phyloP scores from a whole-genome alignment of 208 protist genomes.

The Trypanosoma scelopori region DNA sequence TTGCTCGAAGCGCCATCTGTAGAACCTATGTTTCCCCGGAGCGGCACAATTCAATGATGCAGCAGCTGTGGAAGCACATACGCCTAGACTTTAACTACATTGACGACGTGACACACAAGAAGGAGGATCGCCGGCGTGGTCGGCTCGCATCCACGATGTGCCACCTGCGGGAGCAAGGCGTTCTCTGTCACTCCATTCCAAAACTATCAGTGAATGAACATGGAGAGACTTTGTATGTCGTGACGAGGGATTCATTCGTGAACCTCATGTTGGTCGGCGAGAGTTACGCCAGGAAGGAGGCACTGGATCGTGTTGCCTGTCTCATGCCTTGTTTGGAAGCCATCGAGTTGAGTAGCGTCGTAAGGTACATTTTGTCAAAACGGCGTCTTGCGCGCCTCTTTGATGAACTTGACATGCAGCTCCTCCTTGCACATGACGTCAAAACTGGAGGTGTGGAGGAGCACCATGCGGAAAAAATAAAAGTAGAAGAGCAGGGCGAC shows the following conservation, averaged over 20 bases:
- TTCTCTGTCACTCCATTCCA: constrained; percentile 49
- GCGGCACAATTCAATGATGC: constrained; percentile 49
- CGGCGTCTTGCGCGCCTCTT: constrained; percentile 54
- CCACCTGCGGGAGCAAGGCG: constrained; percentile 46
- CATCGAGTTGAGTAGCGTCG: constrained; percentile 46
- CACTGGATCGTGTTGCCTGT: constrained; percentile 64
- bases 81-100: constrained; percentile 66
- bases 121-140: constrained; percentile 51
- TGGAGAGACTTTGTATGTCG: neutral
- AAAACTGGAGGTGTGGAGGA: neutral
- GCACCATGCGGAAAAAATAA: neutral
- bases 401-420: constrained; percentile 46
- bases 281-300: constrained; percentile 44
- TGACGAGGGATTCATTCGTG: constrained; percentile 40
- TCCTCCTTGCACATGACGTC: constrained; percentile 7
- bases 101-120: constrained; percentile 52
- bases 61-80: constrained; percentile 74
- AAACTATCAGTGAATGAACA: constrained; percentile 4
- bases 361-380: constrained; percentile 47
- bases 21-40: constrained; percentile 55
- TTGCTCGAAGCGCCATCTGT: constrained; percentile 58
- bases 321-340: constrained; percentile 46
- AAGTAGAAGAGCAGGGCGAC: neutral
- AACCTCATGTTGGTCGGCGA: constrained; percentile 52
- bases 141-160: constrained; percentile 60